Base-by-base conservation (phyloP, 768 basidiomycete species). In the Tephrocybe sp. region DNA sequence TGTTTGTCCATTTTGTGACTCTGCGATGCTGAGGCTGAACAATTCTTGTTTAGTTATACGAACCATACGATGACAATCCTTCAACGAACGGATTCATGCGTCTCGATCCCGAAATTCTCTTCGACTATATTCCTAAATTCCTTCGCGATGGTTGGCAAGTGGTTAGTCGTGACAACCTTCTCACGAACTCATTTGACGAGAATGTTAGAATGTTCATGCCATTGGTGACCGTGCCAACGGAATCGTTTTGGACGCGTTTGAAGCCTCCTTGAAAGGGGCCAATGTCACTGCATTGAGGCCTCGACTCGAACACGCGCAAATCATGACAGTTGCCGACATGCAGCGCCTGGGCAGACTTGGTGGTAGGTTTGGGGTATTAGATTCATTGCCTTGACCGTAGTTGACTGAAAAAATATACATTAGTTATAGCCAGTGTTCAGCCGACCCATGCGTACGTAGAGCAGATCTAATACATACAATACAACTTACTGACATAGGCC, bases 281-380 rank as follows among this genome's bases (percentile, higher is more conserved):
- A 79, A 87, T 56, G 80, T 87, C 8, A 75, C 79, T 22, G 80
- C 83, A 21, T 68, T 83, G 39, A 74, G 92, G 34, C 86, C 91
- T 40, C 80, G 94, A 21, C 76, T 95, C 11, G 94, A 97, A 64
- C 94, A 97, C 66, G 91, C 91, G 7, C 93, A 97, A 65, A 84
- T 97, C 59, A 76, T 95, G 66, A 83, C 79, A 2, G 70, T 75
- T n/a, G 72, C 69, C 2, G 94, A 95, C 62, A 83, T 95, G 73
- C 68, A 67, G 22, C 79, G 91, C 13, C 74, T 94, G 13, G 91
- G 86, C 16, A 79, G 73, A 54, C 79, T 94, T 7, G 93, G 91
- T 49, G 85, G 92, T 90, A 59, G 56, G 79, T 54, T 31, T 52
- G 19, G 18, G 27, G 49, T 27, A 21, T 36, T 18, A 3, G 13